Evolutionary conservation across 1,284 basidiomycete genomes (phyloP).

Genomic region (Papiliotrema terrestris): DNA sequence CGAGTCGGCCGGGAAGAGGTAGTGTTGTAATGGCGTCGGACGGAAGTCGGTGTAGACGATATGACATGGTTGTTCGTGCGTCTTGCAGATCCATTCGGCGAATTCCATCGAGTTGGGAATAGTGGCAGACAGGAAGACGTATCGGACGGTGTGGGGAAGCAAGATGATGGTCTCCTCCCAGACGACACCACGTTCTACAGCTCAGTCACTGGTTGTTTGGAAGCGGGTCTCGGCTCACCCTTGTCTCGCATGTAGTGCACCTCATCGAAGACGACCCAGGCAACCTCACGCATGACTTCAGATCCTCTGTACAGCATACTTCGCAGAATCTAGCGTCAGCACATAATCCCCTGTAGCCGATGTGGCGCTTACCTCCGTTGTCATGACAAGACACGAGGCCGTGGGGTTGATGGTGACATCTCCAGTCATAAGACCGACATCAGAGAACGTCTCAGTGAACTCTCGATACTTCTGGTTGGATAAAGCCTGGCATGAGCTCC

Average conservation of each 20-base stretch:
- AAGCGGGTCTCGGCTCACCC: conserved; percentile 33
- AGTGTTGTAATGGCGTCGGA: conserved; percentile 96
- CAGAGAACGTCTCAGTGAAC: conserved; percentile 92
- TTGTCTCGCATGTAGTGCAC: conserved; percentile 99
- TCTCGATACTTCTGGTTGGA: conserved; percentile 99
- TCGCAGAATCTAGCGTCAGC: conserved; percentile 72
- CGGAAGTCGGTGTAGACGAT: conserved; percentile 99
- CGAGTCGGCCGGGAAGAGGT: conserved; percentile 92
- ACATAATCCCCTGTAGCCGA: not conserved
- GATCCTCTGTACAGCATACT: conserved; percentile 99
- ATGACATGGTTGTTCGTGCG: conserved; percentile 96
- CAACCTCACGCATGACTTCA: conserved; percentile 99
- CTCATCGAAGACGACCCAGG: conserved; percentile 99
- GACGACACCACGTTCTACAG: conserved; percentile 56
- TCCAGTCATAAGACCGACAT: conserved; percentile 98
- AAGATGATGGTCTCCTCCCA: conserved; percentile 88
- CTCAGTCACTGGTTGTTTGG: not conserved
- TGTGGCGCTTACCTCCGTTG: conserved; percentile 73
- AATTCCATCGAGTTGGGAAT: conserved; percentile 99
- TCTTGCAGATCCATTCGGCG: conserved; percentile 97
- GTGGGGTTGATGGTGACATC: conserved; percentile 99
- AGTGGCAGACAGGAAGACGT: conserved; percentile 99
- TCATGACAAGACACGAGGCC: conserved; percentile 98
- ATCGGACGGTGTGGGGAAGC: conserved; percentile 90
- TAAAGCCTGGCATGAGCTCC: conserved; percentile 63